Percentiles rank a stretch among this genome's conserved stretches.
Conservation (phyloP, 768 basidiomycete genomes). For the Mycena belliarum region DNA sequence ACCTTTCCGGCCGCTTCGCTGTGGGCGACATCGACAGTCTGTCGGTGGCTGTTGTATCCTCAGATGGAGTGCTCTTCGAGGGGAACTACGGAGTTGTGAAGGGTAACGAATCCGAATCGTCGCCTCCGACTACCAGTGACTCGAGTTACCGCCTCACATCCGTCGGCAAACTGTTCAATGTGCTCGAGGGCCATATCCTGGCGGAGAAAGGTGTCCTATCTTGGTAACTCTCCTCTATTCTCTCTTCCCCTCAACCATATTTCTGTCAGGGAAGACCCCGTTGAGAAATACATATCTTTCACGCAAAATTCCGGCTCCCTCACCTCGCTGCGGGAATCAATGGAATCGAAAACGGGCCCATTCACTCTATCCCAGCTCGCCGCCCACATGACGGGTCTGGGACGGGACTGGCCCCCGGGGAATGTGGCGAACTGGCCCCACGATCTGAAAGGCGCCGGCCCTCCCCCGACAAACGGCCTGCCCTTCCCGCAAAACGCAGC, state of each 20-base stretch:
- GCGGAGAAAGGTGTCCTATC: conserved; percentile 34
- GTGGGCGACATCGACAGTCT: conserved; percentile 39
- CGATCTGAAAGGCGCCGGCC: conserved; percentile 33
- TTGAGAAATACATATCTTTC: conserved; percentile 34
- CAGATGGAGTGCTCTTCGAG: conserved; percentile 37
- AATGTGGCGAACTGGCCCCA: conserved; percentile 40
- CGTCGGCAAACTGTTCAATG: conserved; percentile 40
- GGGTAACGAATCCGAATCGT: conserved; percentile 32
- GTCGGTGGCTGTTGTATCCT: conserved; percentile 39
- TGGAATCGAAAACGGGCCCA: neutral
- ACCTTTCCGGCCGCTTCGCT: conserved; percentile 16
- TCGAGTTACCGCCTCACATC: conserved; percentile 42
- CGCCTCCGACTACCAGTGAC: conserved; percentile 26
- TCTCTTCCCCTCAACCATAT: neutral
- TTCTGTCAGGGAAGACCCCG: conserved; percentile 38
- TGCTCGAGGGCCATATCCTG: conserved; percentile 37
- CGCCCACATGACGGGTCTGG: conserved; percentile 2
- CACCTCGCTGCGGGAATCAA: neutral
- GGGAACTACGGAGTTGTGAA: conserved; percentile 33
- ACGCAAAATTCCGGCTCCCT: conserved; percentile 21
- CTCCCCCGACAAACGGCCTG: conserved; percentile 38
- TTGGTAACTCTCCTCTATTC: conserved; percentile 21
- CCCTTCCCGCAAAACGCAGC: conserved; percentile 34
- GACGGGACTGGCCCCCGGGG: conserved; percentile 9
- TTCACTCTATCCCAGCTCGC: conserved; percentile 32